These are phyloP conservation scores for Tricholoma saponaceum DNA, from an alignment of 768 basidiomycete genomes.

Conservation along the genomic window DNA sequence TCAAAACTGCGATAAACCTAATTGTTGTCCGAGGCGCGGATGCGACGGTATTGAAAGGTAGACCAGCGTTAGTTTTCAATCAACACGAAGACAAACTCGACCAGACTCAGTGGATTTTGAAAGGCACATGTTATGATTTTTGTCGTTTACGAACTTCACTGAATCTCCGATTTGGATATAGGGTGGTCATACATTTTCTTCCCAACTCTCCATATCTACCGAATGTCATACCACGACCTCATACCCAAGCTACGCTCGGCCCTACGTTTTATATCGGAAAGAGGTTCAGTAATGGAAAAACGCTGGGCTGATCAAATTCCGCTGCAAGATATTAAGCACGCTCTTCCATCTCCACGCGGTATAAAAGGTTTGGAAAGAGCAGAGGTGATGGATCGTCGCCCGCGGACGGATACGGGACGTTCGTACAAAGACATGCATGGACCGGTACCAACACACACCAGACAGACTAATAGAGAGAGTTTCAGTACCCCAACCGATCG, in stretches of 20 bases:
- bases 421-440: not conserved
- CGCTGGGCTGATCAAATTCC: conserved; percentile 5
- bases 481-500: not conserved
- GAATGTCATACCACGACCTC: conserved; percentile 14
- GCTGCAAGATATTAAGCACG: not conserved
- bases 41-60: conserved; percentile 14
- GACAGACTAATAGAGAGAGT: not conserved
- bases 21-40: conserved; percentile 39
- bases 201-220: conserved; percentile 34
- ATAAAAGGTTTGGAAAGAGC: not conserved
- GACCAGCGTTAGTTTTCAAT: conserved; percentile 16
- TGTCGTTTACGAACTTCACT: not conserved
- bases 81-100: conserved; percentile 19
- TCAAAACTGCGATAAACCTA: conserved; percentile 37
- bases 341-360: not conserved
- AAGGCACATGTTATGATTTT: conserved; percentile 21
- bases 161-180: conserved; percentile 11
- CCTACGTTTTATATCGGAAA: conserved; percentile 17
- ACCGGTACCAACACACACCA: not conserved
- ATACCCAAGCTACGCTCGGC: conserved; percentile 17
- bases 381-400: not conserved
- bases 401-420: not conserved
- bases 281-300: conserved; percentile 19
- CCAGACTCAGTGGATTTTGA: conserved; percentile 26
- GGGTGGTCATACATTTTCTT: conserved; percentile 49